Conservation (phyloP, 1,284 basidiomycete species). For the Tylopilus orsonianus region DNA sequence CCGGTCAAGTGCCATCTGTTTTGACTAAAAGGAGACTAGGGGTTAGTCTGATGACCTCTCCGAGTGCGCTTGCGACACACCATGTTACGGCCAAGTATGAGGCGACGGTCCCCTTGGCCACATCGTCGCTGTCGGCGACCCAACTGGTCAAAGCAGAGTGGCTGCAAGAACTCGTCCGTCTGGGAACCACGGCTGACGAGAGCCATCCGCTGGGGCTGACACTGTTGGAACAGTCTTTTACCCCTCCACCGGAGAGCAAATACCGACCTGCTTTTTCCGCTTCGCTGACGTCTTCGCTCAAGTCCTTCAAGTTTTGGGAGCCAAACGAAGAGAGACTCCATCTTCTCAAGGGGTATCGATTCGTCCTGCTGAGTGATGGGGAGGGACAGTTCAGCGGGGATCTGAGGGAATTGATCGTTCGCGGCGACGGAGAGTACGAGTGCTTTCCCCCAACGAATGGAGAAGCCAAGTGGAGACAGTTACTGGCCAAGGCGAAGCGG, state of each 20-base stretch:
- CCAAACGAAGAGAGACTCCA: constrained; percentile 57
- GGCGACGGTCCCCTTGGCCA: constrained; percentile 47
- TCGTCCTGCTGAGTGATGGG: constrained; percentile 59
- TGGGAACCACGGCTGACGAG: constrained; percentile 40
- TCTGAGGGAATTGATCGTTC: constrained; percentile 49
- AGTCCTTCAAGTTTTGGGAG: constrained; percentile 58
- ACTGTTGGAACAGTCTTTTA: constrained; percentile 50
- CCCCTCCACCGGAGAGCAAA: constrained; percentile 50
- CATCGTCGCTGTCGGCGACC: constrained; percentile 55
- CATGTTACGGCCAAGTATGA: constrained; percentile 54
- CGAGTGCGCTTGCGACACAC: constrained; percentile 52
- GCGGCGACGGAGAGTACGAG: constrained; percentile 59
- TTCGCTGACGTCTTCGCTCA: constrained; percentile 46
- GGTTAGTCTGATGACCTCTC: constrained; percentile 49
- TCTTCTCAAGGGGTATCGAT: constrained; percentile 51
- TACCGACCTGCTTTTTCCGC: constrained; percentile 57
- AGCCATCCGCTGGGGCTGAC: constrained; percentile 35
- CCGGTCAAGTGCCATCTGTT: no score
- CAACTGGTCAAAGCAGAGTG: constrained; percentile 64
- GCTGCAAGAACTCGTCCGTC: constrained; percentile 55
- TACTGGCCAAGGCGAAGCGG: constrained; percentile 49
- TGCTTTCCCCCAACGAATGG: constrained; percentile 53
- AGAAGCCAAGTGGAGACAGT: constrained; percentile 46
- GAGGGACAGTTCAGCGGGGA: constrained; percentile 47
- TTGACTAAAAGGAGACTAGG: constrained; percentile 34